Percentiles rank a stretch among this genome's conserved stretches.
Evolutionary conservation across 2,329 filamentous ascomycete species (phyloP).

Genomic region (Penicillium brevicompactum): DNA sequence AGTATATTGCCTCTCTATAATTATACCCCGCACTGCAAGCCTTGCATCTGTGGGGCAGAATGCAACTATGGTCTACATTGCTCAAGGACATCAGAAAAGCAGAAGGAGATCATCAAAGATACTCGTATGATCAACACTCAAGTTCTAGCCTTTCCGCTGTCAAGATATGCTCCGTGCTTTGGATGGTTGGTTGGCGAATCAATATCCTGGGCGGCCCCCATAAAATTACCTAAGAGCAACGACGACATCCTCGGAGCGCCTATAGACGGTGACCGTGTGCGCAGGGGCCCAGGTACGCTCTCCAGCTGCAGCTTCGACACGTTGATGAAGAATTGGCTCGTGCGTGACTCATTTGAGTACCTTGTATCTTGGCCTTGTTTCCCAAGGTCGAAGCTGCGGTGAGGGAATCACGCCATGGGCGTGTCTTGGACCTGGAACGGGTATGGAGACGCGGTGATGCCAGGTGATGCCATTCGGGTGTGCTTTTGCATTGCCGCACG

Average conservation of each 20-base stretch:
- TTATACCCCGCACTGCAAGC: slow-evolving; percentile 31
- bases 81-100: not conserved
- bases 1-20: not conserved
- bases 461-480: slow-evolving; percentile 8
- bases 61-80: not conserved
- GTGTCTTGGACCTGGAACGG: not conserved
- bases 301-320: slow-evolving; percentile 7
- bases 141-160: slow-evolving; percentile 23
- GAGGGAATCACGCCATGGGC: slow-evolving; percentile 10
- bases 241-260: slow-evolving; percentile 5
- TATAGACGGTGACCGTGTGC: slow-evolving; percentile 5
- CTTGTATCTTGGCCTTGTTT: not conserved
- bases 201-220: slow-evolving; percentile 16
- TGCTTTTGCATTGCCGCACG: not conserved
- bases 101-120: not conserved
- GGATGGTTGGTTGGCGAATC: slow-evolving; percentile 25
- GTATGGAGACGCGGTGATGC: slow-evolving; percentile 1
- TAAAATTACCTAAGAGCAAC: slow-evolving; percentile 37
- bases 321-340: slow-evolving; percentile 8
- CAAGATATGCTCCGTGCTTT: slow-evolving; percentile 28
- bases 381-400: not conserved
- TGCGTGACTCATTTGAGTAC: not conserved
- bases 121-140: slow-evolving; percentile 5
- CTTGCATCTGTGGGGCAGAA: slow-evolving; percentile 28
- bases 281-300: slow-evolving; percentile 15